These are phyloP conservation scores for Fusarium sp. DNA, from an alignment of 2,329 filamentous ascomycete species.

Conservation along the genomic window DNA sequence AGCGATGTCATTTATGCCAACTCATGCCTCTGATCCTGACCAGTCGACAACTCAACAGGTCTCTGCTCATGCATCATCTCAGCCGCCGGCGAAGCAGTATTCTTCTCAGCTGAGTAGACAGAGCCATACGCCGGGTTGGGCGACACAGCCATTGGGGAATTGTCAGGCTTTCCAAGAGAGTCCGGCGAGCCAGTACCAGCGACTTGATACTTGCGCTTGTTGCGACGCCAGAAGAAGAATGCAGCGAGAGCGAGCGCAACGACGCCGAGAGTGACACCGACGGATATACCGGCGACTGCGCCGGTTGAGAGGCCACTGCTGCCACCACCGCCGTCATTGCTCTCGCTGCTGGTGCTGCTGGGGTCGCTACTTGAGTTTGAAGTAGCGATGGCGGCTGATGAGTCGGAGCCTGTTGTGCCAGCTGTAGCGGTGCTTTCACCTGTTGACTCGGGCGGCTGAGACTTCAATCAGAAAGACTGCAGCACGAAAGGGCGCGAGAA, in stretches of 20 bases:
- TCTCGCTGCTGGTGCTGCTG: background rate
- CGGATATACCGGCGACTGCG: slow-evolving; percentile 19
- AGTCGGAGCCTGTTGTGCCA: background rate
- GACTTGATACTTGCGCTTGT: slow-evolving; percentile 5
- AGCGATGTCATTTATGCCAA: background rate
- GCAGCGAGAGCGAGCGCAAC: slow-evolving; percentile 8
- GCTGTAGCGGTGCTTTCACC: background rate
- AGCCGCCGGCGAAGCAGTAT: background rate
- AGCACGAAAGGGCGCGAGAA: too few species aligned
- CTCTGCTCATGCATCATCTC: slow-evolving; percentile 8
- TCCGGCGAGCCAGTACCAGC: background rate
- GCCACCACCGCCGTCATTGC: fast-evolving
- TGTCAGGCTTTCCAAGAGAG: background rate
- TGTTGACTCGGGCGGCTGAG: slow-evolving; percentile 10
- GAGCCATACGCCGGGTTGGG: background rate
- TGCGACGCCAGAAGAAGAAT: slow-evolving; percentile 28
- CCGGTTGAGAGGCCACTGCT: slow-evolving; percentile 11
- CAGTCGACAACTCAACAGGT: background rate
- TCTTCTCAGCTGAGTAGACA: background rate
- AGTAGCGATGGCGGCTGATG: background rate
- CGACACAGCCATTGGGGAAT: background rate
- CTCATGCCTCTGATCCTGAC: slow-evolving; percentile 8
- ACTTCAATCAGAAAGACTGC: background rate
- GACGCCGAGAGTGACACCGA: slow-evolving; percentile 5
- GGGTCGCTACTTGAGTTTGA: background rate